Evolutionary conservation across 768 basidiomycete species (phyloP), one percentile per base, ranked within the genome.

Genomic region (Mycena leptocephala): DNA sequence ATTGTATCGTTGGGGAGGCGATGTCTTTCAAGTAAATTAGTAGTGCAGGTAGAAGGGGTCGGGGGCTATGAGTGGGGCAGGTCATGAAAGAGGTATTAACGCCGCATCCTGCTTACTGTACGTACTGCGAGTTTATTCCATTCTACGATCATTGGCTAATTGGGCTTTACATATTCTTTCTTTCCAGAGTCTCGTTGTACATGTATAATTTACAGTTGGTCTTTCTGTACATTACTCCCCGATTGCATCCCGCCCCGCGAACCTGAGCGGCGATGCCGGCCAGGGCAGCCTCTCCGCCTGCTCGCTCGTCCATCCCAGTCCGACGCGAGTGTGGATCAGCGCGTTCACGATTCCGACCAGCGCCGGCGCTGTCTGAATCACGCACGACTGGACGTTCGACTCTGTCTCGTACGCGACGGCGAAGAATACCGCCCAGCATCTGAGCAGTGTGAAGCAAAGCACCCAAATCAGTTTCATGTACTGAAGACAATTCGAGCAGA

Each of bases 331-430:
- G 13, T 70, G 62, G 13, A 76, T 76, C 16, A 76, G 24, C 11
- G 75, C 64, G 18, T 76, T 76, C 11, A 63, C 70, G n/a, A 71
- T 37, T 1, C 75, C 75, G 26, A 72, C 56, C 5, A 70, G 22
- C 3, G 55, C 63, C 3, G 75, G 75, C 9, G 43, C 55, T 16
- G 41, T 37, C n/a, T 65, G 24, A 70, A 37, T 22, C 61, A 62
- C 39, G 33, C 7, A 18, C n/a, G 35, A 62, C 32, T 62, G 37
- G 28, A 62, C 26, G 24, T 41, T 39, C 8, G 35, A 41, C 18
- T 37, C 6, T 4, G n/a, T 26, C 5, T 14, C 39, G 26, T 62
- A 39, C 22, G 35, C 39, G 24, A 41, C 39, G n/a, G n/a, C 61
- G 13, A 58, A 58, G 28, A 58, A 20, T 10, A 58, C 55, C 30